Evolutionary conservation across 371 early-diverging fungal genomes (phyloP).

Genomic region (Mortierella sp.): DNA sequence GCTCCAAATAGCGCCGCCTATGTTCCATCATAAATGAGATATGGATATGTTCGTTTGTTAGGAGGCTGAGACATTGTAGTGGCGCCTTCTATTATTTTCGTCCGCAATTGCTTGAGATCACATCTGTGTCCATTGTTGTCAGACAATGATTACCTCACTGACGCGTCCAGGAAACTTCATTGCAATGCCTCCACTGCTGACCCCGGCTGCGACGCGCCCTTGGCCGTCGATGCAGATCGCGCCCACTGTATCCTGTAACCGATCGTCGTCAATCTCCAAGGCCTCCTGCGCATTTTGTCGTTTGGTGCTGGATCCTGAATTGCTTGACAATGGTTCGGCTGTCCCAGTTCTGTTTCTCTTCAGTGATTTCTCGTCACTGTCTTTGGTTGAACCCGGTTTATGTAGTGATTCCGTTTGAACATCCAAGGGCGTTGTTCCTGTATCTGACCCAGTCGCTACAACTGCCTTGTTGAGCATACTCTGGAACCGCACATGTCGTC

Average conservation of each 20-base stretch:
- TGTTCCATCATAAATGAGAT: background rate
- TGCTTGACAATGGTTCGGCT: background rate
- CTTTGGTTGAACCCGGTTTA: background rate
- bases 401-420: background rate
- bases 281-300: background rate
- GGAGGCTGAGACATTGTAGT: too few species aligned
- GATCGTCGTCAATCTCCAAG: background rate
- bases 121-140: background rate
- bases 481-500: conserved; percentile 15
- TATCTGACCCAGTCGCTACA: too few species aligned
- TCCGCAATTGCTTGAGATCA: background rate
- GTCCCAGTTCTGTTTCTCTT: background rate
- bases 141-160: conserved; percentile 77
- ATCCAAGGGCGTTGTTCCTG: background rate
- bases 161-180: conserved; percentile 87
- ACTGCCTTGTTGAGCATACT: conserved; percentile 15
- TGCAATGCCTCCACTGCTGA: conserved; percentile 91
- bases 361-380: background rate
- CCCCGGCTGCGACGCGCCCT: conserved; percentile 82
- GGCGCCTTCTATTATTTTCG: background rate
- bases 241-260: conserved; percentile 88
- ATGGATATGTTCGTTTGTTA: too few species aligned
- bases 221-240: conserved; percentile 80
- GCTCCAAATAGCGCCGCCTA: conserved; percentile 80
- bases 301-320: background rate